Conservation (phyloP, 75 land plant species). For the Larix kaempferi region DNA sequence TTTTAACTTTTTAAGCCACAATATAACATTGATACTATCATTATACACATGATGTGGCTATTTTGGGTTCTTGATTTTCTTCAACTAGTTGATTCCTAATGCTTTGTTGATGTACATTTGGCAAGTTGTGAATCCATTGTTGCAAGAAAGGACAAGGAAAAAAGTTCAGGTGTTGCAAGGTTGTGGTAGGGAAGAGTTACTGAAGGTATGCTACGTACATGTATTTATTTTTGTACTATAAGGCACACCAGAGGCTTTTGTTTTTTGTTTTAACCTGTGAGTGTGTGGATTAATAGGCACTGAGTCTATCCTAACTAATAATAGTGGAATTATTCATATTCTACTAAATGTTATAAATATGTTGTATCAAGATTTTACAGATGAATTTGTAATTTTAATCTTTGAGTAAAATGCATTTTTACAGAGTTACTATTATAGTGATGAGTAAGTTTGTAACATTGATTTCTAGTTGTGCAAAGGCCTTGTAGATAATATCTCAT, state of each 20-base stretch:
- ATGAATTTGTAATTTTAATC: neutral
- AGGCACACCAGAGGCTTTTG: no score
- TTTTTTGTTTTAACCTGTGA: no score
- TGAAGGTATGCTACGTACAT: constrained; percentile 39
- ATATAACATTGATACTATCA: neutral
- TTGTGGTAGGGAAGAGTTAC: constrained; percentile 65
- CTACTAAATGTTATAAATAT: neutral
- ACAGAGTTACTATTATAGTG: neutral
- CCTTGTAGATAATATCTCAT: neutral
- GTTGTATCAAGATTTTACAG: neutral
- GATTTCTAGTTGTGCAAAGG: neutral
- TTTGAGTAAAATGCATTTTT: neutral
- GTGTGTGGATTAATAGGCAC: no score
- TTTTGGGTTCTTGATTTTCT: neutral
- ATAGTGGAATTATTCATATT: no score
- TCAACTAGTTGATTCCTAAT: neutral
- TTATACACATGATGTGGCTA: neutral
- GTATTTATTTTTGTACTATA: no score
- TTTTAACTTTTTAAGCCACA: neutral
- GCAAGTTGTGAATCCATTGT: constrained; percentile 68
- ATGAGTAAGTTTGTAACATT: neutral
- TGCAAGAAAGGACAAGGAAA: constrained; percentile 73
- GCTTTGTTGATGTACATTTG: neutral
- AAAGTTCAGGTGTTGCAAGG: constrained; percentile 67
- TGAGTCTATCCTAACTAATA: neutral